Conservation (phyloP, 768 basidiomycete genomes). For the Heimioporus sp. region DNA sequence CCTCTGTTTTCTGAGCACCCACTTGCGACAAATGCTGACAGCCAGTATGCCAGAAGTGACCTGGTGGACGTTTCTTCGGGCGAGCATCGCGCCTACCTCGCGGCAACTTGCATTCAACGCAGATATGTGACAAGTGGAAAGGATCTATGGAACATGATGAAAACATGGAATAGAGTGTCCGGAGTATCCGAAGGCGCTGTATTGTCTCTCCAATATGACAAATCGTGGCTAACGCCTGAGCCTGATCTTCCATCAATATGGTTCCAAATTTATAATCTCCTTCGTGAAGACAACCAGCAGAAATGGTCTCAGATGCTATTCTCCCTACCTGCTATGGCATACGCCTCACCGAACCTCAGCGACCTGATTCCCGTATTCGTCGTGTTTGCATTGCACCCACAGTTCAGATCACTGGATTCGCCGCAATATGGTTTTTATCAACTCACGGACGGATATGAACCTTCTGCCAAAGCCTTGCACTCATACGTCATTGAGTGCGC, state of each 20-base stretch:
- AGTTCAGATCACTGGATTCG: constrained; percentile 3
- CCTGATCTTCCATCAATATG: constrained; percentile 16
- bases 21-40: not conserved
- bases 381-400: constrained; percentile 21
- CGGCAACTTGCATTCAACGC: constrained; percentile 1
- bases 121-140: not conserved
- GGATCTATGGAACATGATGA: not conserved
- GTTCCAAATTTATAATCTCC: constrained; percentile 24
- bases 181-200: not conserved
- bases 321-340: constrained; percentile 27
- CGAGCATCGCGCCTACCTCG: constrained; percentile 7
- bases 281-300: constrained; percentile 6
- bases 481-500: no score
- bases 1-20: not conserved
- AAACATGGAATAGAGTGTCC: not conserved
- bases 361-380: constrained; percentile 26
- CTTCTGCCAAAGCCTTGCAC: no score
- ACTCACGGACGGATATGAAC: not conserved
- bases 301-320: constrained; percentile 23
- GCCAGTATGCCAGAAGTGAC: constrained; percentile 6
- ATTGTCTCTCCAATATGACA: constrained; percentile 16
- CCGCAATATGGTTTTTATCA: constrained; percentile 8
- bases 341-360: constrained; percentile 9
- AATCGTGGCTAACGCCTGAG: constrained; percentile 18
- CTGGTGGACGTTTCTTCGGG: not conserved